These are phyloP conservation scores for Rhododendron molle DNA, from an alignment of 148 eudicot genomes.

Conservation along the genomic window DNA sequence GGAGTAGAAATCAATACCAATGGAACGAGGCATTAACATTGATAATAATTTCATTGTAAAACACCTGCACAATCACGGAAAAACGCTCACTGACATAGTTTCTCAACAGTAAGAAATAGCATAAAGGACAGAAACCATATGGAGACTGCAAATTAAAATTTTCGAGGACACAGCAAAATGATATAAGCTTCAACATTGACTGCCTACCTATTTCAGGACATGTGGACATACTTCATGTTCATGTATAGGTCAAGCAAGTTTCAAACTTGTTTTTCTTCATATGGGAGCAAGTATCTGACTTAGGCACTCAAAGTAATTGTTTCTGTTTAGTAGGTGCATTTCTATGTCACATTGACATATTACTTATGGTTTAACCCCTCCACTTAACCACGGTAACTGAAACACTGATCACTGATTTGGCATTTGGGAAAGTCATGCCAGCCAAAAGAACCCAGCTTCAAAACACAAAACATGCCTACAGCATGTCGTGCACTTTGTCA, in stretches of 20 bases:
- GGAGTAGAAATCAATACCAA: not conserved
- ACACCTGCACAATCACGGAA: not conserved
- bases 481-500: not conserved
- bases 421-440: not conserved
- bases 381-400: not conserved
- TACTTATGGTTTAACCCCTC: not conserved
- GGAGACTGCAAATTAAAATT: not conserved
- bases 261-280: not conserved
- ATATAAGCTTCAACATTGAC: not conserved
- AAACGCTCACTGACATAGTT: not conserved
- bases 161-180: not conserved
- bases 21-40: not conserved
- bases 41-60: not conserved
- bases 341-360: not conserved
- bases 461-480: not conserved
- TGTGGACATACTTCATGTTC: not conserved
- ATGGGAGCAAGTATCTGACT: not conserved
- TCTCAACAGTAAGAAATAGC: not conserved
- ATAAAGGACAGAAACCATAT: not conserved
- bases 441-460: not conserved
- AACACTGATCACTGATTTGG: not conserved
- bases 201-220: not conserved
- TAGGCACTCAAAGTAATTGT: not conserved
- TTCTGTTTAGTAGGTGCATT: not conserved
- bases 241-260: not conserved